Conservation (phyloP, 2,329 filamentous ascomycete genomes). For the Aspergillus ruber region DNA sequence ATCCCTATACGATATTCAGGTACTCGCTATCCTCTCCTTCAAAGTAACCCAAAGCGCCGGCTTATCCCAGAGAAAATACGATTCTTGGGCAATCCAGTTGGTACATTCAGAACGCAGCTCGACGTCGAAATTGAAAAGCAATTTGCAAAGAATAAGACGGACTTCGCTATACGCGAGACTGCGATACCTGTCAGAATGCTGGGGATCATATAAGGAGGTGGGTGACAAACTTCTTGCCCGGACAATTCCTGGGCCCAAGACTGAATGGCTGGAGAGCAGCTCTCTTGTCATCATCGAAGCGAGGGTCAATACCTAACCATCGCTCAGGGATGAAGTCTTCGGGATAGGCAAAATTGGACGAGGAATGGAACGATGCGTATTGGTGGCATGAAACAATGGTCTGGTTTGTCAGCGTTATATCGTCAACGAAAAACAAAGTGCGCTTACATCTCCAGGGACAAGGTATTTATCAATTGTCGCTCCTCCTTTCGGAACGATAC, state of each 20-base stretch:
- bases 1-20: no score
- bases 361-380: conserved; percentile 3
- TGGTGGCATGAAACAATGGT: conserved; percentile 5
- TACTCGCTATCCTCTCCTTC: background rate
- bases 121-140: conserved; percentile 22
- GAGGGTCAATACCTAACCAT: conserved; percentile 16
- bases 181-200: background rate
- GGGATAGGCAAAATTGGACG: conserved; percentile 5
- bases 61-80: conserved; percentile 23
- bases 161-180: conserved; percentile 20
- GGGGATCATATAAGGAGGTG: background rate
- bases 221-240: conserved; percentile 12
- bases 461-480: conserved; percentile 26
- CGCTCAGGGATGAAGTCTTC: conserved; percentile 20
- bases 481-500: conserved; percentile 24
- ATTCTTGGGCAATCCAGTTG: conserved; percentile 17
- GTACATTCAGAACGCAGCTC: conserved; percentile 6
- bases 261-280: conserved; percentile 16
- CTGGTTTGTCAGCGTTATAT: background rate
- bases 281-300: conserved; percentile 22
- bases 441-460: conserved; percentile 24
- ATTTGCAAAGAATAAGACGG: conserved; percentile 18
- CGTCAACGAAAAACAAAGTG: background rate
- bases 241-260: conserved; percentile 13
- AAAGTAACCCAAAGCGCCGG: conserved; percentile 8